These are phyloP conservation scores for Microsporum audouinii DNA, from an alignment of 2,329 filamentous ascomycete species.

Conservation along the genomic window DNA sequence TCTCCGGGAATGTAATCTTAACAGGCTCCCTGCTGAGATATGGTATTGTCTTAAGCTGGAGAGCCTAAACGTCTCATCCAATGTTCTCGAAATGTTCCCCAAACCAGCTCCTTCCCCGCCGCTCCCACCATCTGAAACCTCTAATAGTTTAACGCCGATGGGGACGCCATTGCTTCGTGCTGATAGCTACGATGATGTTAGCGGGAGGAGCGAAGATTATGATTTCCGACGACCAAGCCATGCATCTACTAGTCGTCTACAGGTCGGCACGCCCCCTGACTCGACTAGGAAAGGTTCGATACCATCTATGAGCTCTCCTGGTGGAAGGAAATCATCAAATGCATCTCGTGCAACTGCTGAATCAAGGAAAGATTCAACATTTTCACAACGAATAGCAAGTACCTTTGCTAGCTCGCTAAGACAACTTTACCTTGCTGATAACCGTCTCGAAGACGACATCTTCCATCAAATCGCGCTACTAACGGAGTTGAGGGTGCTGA, in stretches of 20 bases:
- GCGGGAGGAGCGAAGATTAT: constrained; percentile 50
- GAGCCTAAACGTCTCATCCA: constrained; percentile 88
- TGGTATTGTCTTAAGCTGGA: constrained; percentile 90
- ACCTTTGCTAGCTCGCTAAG: constrained; percentile 82
- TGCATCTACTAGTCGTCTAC: constrained; percentile 63
- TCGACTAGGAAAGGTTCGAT: constrained; percentile 66
- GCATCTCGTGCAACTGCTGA: constrained; percentile 56
- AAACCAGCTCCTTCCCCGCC: constrained; percentile 62
- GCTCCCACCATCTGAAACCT: constrained; percentile 37
- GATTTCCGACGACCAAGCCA: constrained; percentile 69
- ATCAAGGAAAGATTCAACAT: constrained; percentile 73
- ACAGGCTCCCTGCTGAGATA: constrained; percentile 78
- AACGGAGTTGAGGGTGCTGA: constrained; percentile 73
- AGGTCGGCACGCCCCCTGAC: constrained; percentile 60
- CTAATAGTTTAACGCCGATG: constrained; percentile 12
- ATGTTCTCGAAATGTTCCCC: constrained; percentile 80
- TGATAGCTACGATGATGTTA: constrained; percentile 66
- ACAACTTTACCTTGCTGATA: constrained; percentile 82
- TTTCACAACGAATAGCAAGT: constrained; percentile 65
- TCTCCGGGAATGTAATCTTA: constrained; percentile 85
- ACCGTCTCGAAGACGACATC: constrained; percentile 84
- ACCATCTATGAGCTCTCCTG: constrained; percentile 66
- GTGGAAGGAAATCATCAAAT: constrained; percentile 73
- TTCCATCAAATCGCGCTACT: constrained; percentile 83
- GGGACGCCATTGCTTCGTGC: constrained; percentile 40